Evolutionary conservation across 202 grass and related monocot genomes (phyloP).

Genomic region (Panicum virgatum): DNA sequence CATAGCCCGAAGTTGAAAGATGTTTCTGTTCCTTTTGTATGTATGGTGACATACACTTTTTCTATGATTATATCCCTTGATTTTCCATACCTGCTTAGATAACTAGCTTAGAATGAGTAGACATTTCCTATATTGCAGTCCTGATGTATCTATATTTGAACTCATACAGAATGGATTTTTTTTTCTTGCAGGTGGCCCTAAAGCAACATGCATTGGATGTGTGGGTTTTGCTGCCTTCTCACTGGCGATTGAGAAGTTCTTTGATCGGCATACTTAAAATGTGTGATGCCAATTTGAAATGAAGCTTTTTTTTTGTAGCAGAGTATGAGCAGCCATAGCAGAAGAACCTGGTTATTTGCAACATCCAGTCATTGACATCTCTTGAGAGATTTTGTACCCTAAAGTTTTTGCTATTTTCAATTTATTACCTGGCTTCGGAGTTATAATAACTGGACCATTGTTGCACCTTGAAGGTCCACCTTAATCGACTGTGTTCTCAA

Average conservation of each 20-base stretch:
- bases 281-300: not conserved
- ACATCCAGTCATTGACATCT: constrained; percentile 31
- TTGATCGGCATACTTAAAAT: constrained; percentile 80
- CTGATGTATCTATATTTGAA: constrained; percentile 10
- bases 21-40: not conserved
- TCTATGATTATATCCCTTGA: not conserved
- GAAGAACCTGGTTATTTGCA: constrained; percentile 9
- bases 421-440: not conserved
- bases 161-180: not conserved
- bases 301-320: constrained; percentile 37
- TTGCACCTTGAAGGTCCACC: not conserved
- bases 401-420: not conserved
- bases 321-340: constrained; percentile 10
- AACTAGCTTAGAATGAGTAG: constrained; percentile 7
- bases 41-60: constrained; percentile 2
- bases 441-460: constrained; percentile 2
- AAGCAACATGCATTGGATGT: constrained; percentile 83
- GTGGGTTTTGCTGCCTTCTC: constrained; percentile 96
- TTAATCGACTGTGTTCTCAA: not conserved
- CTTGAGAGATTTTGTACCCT: constrained; percentile 7
- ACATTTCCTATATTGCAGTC: not conserved
- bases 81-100: not conserved
- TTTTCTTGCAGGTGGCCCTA: constrained; percentile 73
- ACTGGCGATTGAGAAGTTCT: constrained; percentile 86
- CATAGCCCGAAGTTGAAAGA: constrained; percentile 13